Evolutionary conservation across 164 flowering plant species (phyloP).

Genomic region (Chimonanthus salicifolius): DNA sequence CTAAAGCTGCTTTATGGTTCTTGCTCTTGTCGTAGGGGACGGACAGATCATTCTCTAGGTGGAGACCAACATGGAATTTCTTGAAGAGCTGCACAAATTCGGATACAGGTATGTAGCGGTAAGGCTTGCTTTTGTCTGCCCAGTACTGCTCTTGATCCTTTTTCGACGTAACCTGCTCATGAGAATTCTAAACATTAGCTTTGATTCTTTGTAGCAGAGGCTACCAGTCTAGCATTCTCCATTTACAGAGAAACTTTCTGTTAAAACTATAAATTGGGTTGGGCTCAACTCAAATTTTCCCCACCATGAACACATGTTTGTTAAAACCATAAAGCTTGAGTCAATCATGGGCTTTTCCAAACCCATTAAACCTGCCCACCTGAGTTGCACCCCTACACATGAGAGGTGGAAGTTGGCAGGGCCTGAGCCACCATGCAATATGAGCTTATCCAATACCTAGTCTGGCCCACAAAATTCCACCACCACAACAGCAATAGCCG

Average conservation of each 20-base stretch:
- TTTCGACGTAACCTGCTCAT: constrained; percentile 31
- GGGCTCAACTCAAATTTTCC: too few species aligned
- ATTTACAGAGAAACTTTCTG: too few species aligned
- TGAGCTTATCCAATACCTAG: not conserved
- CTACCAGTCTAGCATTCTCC: too few species aligned
- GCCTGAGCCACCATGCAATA: not conserved
- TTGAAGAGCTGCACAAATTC: constrained; percentile 29
- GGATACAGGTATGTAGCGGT: constrained; percentile 22
- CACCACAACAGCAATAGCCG: not conserved
- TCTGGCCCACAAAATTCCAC: too few species aligned
- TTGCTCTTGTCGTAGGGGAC: constrained; percentile 25
- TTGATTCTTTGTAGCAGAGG: too few species aligned
- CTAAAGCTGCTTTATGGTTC: constrained; percentile 40
- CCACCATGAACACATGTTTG: too few species aligned
- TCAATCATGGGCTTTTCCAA: too few species aligned
- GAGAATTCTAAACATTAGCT: not conserved
- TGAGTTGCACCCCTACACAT: too few species aligned
- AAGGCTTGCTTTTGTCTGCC: constrained; percentile 24
- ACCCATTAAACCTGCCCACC: too few species aligned
- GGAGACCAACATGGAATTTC: constrained; percentile 32
- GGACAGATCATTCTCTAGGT: constrained; percentile 14
- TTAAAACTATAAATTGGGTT: too few species aligned
- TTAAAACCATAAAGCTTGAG: too few species aligned
- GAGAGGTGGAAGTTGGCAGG: not conserved
- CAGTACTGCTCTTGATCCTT: constrained; percentile 49